A percentile compares a stretch with the other conserved stretches of the same genome.
phyloP scores from a whole-genome alignment of 306 rosid species.

The Trifolium repens region DNA sequence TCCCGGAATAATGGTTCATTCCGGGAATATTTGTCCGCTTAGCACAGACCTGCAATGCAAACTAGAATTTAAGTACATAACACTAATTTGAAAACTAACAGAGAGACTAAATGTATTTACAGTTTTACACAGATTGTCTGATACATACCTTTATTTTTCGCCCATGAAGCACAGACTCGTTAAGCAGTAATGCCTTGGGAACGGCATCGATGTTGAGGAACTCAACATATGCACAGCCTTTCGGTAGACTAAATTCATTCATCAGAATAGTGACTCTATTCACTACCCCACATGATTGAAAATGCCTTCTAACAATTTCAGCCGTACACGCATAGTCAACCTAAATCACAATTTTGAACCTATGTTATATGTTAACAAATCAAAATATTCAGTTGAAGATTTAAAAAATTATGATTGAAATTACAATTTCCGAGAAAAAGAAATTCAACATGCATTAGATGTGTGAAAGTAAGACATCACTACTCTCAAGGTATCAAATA shows the following conservation, averaged over 20 bases:
- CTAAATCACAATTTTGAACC: constrained; percentile 6
- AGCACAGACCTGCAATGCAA: constrained; percentile 7
- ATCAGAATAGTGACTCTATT: neutral
- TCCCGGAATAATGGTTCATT: neutral
- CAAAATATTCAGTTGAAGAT: neutral
- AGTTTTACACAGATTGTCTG: neutral
- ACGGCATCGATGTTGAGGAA: neutral
- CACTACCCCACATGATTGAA: neutral
- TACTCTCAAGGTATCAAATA: neutral
- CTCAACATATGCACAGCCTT: constrained; percentile 9
- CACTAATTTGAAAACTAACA: neutral
- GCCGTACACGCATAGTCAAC: constrained; percentile 8
- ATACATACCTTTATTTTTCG: constrained; percentile 9
- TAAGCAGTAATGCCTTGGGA: neutral
- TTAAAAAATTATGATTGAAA: neutral
- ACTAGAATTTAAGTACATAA: neutral
- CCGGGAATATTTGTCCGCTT: constrained; percentile 15
- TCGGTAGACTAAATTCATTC: neutral
- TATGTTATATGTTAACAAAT: neutral
- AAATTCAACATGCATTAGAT: constrained; percentile 8
- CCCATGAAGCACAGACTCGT: neutral
- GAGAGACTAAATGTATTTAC: neutral
- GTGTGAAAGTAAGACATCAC: constrained; percentile 1
- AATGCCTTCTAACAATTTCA: neutral
- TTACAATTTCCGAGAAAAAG: neutral